Evolutionary conservation across 2,329 filamentous ascomycete species (phyloP).

Genomic region (Curvularia lunata): DNA sequence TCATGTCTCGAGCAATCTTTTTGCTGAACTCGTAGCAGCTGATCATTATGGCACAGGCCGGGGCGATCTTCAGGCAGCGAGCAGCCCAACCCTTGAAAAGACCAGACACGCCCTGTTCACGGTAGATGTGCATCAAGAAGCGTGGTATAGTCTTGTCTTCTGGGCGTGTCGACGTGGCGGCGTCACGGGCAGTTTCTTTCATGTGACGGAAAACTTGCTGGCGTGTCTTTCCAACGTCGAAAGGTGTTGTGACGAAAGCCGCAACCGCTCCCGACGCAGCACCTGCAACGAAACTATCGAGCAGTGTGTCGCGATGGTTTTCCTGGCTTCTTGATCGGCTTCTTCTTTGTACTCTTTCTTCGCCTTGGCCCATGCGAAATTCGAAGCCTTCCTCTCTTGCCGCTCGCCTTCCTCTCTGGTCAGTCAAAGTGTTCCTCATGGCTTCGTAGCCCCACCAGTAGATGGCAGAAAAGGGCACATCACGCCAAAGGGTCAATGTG

Average conservation of each 20-base stretch:
- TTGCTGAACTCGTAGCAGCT: slow-evolving; percentile 97
- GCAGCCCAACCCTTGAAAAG: slow-evolving; percentile 93
- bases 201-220: slow-evolving; percentile 80
- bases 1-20: slow-evolving; percentile 78
- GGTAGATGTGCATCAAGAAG: slow-evolving; percentile 90
- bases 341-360: slow-evolving; percentile 37
- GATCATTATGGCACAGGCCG: slow-evolving; percentile 98
- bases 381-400: slow-evolving; percentile 39
- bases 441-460: slow-evolving; percentile 99
- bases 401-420: slow-evolving; percentile 64
- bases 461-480: slow-evolving; percentile 94
- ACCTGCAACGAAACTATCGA: slow-evolving; percentile 89
- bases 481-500: slow-evolving; percentile 90
- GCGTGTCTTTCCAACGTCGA: slow-evolving; percentile 96
- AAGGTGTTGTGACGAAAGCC: slow-evolving; percentile 88
- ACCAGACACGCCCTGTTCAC: slow-evolving; percentile 78
- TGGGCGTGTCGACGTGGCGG: slow-evolving; percentile 58
- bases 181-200: slow-evolving; percentile 45
- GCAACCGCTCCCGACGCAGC: slow-evolving; percentile 83
- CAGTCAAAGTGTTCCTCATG: slow-evolving; percentile 73
- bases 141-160: slow-evolving; percentile 80
- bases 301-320: slow-evolving; percentile 76
- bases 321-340: slow-evolving; percentile 67
- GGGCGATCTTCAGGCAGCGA: slow-evolving; percentile 90
- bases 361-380: slow-evolving; percentile 43